Evolutionary conservation across 495 filamentous ascomycete species (phyloP).

Genomic region (Trichoderma parareesei): DNA sequence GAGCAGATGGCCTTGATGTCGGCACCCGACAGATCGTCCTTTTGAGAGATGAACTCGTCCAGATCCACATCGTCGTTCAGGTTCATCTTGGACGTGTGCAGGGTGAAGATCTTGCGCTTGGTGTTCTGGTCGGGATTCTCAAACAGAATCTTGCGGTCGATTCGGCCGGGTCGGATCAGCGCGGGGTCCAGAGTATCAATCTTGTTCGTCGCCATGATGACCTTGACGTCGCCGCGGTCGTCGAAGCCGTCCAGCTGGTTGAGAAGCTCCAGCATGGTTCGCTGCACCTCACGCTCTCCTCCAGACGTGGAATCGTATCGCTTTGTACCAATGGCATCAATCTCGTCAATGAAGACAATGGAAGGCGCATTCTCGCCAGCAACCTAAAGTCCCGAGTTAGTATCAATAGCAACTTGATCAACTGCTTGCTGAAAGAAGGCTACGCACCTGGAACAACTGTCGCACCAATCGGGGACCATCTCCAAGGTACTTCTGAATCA

Average conservation of each 20-base stretch:
- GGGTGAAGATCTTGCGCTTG: slow-evolving; percentile 98
- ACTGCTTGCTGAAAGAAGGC: neutral
- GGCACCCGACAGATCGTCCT: slow-evolving; percentile 94
- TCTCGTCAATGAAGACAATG: slow-evolving; percentile 99
- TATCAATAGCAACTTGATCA: neutral
- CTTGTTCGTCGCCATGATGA: slow-evolving; percentile 99
- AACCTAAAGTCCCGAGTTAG: slow-evolving; percentile 37
- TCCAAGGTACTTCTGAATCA: slow-evolving; percentile 98
- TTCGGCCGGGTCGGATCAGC: slow-evolving; percentile 93
- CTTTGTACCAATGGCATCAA: slow-evolving; percentile 98
- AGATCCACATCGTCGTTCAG: slow-evolving; percentile 91
- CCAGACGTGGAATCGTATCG: slow-evolving; percentile 96
- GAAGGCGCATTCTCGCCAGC: slow-evolving; percentile 93
- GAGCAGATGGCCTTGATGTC: slow-evolving; percentile 99
- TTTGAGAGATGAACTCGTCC: slow-evolving; percentile 97
- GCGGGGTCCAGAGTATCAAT: slow-evolving; percentile 97
- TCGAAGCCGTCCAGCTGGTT: slow-evolving; percentile 99
- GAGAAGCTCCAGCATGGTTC: slow-evolving; percentile 96
- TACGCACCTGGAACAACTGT: slow-evolving; percentile 80
- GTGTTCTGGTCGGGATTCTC: slow-evolving; percentile 99
- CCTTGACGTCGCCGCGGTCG: slow-evolving; percentile 97
- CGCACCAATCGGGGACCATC: slow-evolving; percentile 91
- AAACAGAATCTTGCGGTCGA: slow-evolving; percentile 98
- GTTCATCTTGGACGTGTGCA: slow-evolving; percentile 99
- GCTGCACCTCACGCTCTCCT: slow-evolving; percentile 94